Evolutionary conservation across 495 filamentous ascomycete species (phyloP), one percentile per base, ranked within the genome.

Genomic region (Penicillium bialowiezense): DNA sequence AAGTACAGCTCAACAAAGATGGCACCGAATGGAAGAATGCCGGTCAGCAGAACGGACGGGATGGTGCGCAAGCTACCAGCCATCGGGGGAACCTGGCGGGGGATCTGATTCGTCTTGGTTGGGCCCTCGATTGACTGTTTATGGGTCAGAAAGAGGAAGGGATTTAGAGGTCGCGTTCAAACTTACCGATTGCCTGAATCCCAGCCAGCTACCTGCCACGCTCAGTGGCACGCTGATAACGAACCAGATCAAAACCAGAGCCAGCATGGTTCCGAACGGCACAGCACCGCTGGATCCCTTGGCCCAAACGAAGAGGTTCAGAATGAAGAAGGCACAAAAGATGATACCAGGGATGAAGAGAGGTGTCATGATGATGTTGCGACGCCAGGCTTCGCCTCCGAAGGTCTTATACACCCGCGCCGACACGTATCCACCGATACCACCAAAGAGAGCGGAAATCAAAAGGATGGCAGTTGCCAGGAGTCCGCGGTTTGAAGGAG

Each of bases 1-100:
- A 96, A 96, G 79, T 93, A 96, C 12, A 98, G 83, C 69, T 98
- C 95, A 33, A 97, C 90, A 52, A 95, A 96, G 69, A 98, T 97
- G 37, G 93, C 91, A 37, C 86, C 89, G 57, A 98, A 98, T 9
- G 95, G 95, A 12, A 97, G 76, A 41, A 97, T 83, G 26, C 93
- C 95, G 17, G 90, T 91, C 20, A 96, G 75, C 20, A 96, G 77
- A 78, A 95, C 88, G 41, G 87, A 91, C 0, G 92, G 92, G 9
- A 95, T 72, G 0, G 89, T 87, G 42, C 87, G 84, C 21, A 97
- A 82, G 58, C 91, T 96, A 2, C 81, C 88, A 12, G 80, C 77
- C 40, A 85, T 77, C 2, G 87, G 88, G 24, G 93, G 92, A 37
- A 98, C 92, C 72, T 98, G 93, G 35, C 93, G 87, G 1, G 93